Conservation (phyloP, 106 monocot species). For the Dendrobium officinale region DNA sequence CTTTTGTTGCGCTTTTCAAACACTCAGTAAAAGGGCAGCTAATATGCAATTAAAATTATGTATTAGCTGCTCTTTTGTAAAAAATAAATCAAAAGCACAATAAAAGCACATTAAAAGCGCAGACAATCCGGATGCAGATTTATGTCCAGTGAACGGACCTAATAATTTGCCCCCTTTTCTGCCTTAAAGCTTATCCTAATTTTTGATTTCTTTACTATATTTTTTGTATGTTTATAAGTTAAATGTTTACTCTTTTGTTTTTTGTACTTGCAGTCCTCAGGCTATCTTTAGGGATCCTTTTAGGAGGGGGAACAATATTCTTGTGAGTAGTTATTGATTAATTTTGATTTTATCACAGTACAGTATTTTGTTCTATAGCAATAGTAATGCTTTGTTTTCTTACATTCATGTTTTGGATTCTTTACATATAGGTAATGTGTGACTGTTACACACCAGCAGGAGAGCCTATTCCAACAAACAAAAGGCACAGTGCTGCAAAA, state of each 20-base stretch:
- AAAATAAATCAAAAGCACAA: too few relatives aligned
- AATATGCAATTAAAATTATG: too few relatives aligned
- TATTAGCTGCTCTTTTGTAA: too few relatives aligned
- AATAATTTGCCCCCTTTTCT: background rate
- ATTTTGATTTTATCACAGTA: background rate
- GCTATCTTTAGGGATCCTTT: conserved; percentile 70
- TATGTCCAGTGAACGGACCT: too few relatives aligned
- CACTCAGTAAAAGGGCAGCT: too few relatives aligned
- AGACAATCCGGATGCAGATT: too few relatives aligned
- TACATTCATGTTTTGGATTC: background rate
- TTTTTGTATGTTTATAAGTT: background rate
- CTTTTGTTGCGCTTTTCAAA: too few relatives aligned
- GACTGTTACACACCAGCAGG: conserved; percentile 60
- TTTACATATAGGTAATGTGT: conserved; percentile 47
- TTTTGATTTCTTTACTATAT: too few relatives aligned
- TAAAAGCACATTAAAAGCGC: too few relatives aligned
- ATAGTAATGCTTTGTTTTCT: background rate
- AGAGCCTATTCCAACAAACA: conserved; percentile 63
- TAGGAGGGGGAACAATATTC: conserved; percentile 65
- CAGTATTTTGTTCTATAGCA: background rate
- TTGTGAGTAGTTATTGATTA: conserved; percentile 22
- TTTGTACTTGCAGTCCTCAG: conserved; percentile 36
- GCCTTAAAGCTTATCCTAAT: background rate
- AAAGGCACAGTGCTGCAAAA: conserved; percentile 51
- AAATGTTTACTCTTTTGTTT: background rate